phyloP scores from a whole-genome alignment of 805 yeast species.

The Jamesozyma spencerorum region DNA sequence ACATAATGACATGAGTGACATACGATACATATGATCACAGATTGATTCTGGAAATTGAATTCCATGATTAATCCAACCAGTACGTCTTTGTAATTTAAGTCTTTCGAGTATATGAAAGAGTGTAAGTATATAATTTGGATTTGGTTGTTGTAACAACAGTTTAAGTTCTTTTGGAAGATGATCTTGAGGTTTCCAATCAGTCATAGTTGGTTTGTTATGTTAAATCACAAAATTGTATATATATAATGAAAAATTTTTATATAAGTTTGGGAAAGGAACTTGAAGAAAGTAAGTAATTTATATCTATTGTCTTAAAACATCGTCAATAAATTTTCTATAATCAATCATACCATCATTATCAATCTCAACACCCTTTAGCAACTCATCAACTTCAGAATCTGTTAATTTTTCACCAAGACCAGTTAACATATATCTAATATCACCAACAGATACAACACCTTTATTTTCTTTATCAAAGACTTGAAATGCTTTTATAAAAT shows the following conservation, averaged over 20 bases:
- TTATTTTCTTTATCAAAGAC: slow-evolving; percentile 94
- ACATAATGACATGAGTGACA: slow-evolving; percentile 74
- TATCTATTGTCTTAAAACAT: slow-evolving; percentile 73
- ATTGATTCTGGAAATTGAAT: slow-evolving; percentile 47
- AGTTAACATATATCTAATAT: slow-evolving; percentile 86
- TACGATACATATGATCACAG: slow-evolving; percentile 91
- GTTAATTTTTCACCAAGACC: slow-evolving; percentile 90
- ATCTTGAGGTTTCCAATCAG: slow-evolving; percentile 37
- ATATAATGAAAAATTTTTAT: neutral
- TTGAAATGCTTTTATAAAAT: slow-evolving; percentile 91
- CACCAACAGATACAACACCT: slow-evolving; percentile 96
- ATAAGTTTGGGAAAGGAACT: no score
- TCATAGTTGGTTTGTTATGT: neutral
- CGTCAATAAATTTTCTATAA: slow-evolving; percentile 89
- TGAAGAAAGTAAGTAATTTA: neutral
- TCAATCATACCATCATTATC: slow-evolving; percentile 92
- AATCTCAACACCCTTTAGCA: slow-evolving; percentile 88
- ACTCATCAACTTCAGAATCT: slow-evolving; percentile 89
- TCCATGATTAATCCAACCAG: slow-evolving; percentile 83
- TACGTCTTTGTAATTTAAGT: slow-evolving; percentile 71
- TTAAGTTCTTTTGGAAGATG: slow-evolving; percentile 35
- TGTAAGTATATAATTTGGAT: slow-evolving; percentile 38
- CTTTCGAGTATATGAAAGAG: slow-evolving; percentile 58
- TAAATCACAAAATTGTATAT: neutral
- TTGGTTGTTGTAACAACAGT: slow-evolving; percentile 16